Evolutionary conservation across 1,284 basidiomycete genomes (phyloP).

Genomic region (Exobasidium rhododendri): DNA sequence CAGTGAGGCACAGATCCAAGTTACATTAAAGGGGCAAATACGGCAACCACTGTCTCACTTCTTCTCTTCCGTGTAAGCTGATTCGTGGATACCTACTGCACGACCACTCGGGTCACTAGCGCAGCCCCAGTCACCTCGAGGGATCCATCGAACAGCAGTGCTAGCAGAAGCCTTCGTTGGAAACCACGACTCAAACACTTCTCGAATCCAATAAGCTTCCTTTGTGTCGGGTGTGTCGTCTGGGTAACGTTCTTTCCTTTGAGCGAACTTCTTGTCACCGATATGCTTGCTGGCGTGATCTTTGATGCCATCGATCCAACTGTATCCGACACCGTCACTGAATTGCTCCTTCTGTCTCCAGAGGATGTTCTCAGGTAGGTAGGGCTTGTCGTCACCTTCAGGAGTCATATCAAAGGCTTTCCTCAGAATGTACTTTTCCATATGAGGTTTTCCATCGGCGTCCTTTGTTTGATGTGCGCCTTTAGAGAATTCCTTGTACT

Average conservation of each 20-base stretch:
- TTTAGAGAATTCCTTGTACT: slow-evolving; percentile 87
- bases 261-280: slow-evolving; percentile 76
- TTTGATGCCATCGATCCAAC: slow-evolving; percentile 99
- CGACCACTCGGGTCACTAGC: slow-evolving; percentile 89
- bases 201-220: slow-evolving; percentile 92
- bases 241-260: slow-evolving; percentile 73
- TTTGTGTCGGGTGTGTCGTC: slow-evolving; percentile 88
- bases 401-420: slow-evolving; percentile 87
- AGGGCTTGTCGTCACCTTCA: slow-evolving; percentile 76
- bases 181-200: slow-evolving; percentile 77
- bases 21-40: no score
- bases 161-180: slow-evolving; percentile 78
- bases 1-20: no score
- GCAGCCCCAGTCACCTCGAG: slow-evolving; percentile 91
- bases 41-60: neutral
- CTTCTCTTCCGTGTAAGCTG: slow-evolving; percentile 65
- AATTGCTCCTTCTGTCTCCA: slow-evolving; percentile 99
- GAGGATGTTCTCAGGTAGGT: slow-evolving; percentile 87
- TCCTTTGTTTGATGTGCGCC: slow-evolving; percentile 73
- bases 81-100: slow-evolving; percentile 90
- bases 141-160: slow-evolving; percentile 69
- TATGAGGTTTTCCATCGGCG: slow-evolving; percentile 49
- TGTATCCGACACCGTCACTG: slow-evolving; percentile 98
- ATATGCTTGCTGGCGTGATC: slow-evolving; percentile 73
- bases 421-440: slow-evolving; percentile 79